These are phyloP conservation scores for Urostyla sp. DNA, from an alignment of 73 alveolate species.

Conservation along the genomic window DNA sequence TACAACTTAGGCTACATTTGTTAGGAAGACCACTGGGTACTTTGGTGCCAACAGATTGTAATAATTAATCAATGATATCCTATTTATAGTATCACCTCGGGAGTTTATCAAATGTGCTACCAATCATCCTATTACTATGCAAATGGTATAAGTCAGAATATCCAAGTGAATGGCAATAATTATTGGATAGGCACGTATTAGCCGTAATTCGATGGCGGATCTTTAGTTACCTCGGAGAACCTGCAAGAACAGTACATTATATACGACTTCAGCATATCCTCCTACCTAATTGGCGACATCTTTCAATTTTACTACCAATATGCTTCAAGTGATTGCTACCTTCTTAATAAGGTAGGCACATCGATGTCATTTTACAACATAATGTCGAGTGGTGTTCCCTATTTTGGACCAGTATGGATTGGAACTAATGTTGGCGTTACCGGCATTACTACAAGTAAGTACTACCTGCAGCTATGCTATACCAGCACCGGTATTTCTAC, in stretches of 20 bases:
- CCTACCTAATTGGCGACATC: slow-evolving; percentile 33
- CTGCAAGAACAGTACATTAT: slow-evolving; percentile 30
- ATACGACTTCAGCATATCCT: neutral
- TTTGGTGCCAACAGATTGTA: slow-evolving; percentile 19
- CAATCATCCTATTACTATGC: neutral
- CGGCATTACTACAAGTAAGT: neutral
- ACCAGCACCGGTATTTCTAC: too few relatives aligned
- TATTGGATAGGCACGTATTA: slow-evolving; percentile 51
- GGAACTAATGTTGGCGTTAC: slow-evolving; percentile 31
- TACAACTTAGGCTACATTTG: neutral
- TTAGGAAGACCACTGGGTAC: neutral
- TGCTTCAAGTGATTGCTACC: slow-evolving; percentile 39
- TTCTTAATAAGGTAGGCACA: slow-evolving; percentile 14
- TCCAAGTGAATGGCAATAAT: slow-evolving; percentile 25
- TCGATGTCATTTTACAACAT: slow-evolving; percentile 17
- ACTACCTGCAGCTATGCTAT: slow-evolving; percentile 29
- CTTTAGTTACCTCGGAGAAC: neutral
- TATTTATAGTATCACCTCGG: neutral
- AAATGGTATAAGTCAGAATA: neutral
- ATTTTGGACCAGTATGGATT: slow-evolving; percentile 44
- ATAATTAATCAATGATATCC: neutral
- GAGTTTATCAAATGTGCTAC: slow-evolving; percentile 44
- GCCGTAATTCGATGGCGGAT: slow-evolving; percentile 12
- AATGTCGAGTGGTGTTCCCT: slow-evolving; percentile 39
- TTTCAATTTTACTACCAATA: slow-evolving; percentile 31